These are phyloP conservation scores for Trypanosomatidae sp. DNA, from an alignment of 208 protist genomes.

Conservation along the genomic window DNA sequence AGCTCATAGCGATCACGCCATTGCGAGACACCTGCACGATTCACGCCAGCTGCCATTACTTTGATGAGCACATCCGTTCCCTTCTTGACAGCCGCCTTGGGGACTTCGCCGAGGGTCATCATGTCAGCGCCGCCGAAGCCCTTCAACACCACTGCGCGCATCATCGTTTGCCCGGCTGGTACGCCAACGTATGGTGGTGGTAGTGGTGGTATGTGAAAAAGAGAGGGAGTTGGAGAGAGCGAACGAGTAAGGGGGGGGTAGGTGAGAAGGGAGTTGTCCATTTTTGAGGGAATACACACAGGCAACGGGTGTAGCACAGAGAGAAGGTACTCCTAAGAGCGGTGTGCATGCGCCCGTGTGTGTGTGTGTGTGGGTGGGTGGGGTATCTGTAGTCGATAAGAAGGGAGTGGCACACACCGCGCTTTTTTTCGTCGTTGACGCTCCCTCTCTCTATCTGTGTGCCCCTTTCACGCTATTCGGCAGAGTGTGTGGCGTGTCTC, in stretches of 20 bases:
- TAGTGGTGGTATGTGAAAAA: not conserved
- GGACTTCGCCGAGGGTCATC: constrained; percentile 41
- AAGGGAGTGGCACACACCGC: not conserved
- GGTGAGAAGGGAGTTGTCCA: not conserved
- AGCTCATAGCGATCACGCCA: constrained; percentile 83
- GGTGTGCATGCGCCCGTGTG: not conserved
- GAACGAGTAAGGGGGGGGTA: not conserved
- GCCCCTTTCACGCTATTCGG: not conserved
- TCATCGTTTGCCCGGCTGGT: constrained; percentile 12
- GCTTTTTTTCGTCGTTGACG: not conserved
- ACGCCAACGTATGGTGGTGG: not conserved
- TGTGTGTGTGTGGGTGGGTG: not conserved
- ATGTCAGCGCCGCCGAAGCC: constrained; percentile 59
- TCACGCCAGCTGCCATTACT: constrained; percentile 86
- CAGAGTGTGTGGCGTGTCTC: not conserved
- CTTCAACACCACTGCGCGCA: constrained; percentile 73
- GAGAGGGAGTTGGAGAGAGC: not conserved
- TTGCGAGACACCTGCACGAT: constrained; percentile 81
- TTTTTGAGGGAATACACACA: not conserved
- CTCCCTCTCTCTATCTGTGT: not conserved
- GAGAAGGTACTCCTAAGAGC: not conserved
- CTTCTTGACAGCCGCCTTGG: constrained; percentile 37
- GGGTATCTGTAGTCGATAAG: not conserved
- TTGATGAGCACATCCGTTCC: constrained; percentile 79
- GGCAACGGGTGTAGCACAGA: not conserved